phyloP scores from a whole-genome alignment of 2,329 filamentous ascomycete genomes.

The Fusarium tupiense region DNA sequence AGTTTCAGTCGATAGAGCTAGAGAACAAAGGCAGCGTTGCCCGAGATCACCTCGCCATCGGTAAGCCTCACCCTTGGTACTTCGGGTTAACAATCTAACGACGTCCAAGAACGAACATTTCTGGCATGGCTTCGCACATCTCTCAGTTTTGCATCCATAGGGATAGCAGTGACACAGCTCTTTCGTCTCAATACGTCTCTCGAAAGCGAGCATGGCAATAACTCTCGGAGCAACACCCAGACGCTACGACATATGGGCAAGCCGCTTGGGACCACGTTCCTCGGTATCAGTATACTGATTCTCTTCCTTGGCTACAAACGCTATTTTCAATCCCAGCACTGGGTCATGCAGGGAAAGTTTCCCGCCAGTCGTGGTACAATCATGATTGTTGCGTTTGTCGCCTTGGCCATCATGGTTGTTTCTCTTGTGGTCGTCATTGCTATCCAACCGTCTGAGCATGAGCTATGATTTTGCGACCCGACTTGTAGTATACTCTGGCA shows the following conservation, averaged over 20 bases:
- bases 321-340: conserved; percentile 81
- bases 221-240: conserved; percentile 48
- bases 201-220: conserved; percentile 41
- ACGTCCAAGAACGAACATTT: conserved; percentile 76
- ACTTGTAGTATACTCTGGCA: neutral
- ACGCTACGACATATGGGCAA: conserved; percentile 73
- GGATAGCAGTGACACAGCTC: conserved; percentile 84
- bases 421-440: conserved; percentile 69
- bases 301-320: conserved; percentile 80
- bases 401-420: conserved; percentile 69
- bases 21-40: conserved; percentile 89
- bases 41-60: conserved; percentile 81
- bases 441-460: conserved; percentile 54
- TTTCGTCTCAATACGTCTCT: conserved; percentile 82
- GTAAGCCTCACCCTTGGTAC: conserved; percentile 53
- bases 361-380: conserved; percentile 81
- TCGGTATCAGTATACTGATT: conserved; percentile 79
- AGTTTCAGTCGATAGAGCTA: conserved; percentile 73
- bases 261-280: conserved; percentile 75
- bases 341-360: conserved; percentile 83
- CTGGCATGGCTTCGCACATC: conserved; percentile 87
- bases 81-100: conserved; percentile 1
- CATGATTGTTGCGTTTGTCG: conserved; percentile 72
- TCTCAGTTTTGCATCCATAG: conserved; percentile 82
- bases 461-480: conserved; percentile 15